These are phyloP conservation scores for Salvia hispanica DNA, from an alignment of 257 asterid species.

Conservation along the genomic window DNA sequence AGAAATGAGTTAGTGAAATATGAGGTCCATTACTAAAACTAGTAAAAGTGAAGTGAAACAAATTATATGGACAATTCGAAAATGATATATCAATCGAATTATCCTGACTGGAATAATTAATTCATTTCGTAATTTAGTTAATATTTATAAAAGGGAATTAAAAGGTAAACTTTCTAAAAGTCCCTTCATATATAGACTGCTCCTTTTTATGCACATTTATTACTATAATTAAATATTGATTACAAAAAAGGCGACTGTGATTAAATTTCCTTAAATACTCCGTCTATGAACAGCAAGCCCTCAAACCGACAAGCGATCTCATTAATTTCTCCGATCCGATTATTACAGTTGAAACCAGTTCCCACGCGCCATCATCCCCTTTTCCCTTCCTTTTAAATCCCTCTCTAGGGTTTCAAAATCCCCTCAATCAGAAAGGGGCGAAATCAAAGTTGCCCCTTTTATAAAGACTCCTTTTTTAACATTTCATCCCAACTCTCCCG, in stretches of 20 bases:
- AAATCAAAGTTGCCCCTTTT: conserved; percentile 13
- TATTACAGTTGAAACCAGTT: conserved; percentile 8
- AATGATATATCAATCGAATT: too few species aligned
- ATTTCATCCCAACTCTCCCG: conserved; percentile 14
- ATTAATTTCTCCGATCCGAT: conserved; percentile 33
- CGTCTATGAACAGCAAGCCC: conserved; percentile 14
- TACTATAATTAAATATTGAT: too few species aligned
- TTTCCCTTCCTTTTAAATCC: conserved; percentile 11
- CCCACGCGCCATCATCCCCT: conserved; percentile 28
- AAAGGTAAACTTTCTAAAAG: too few species aligned
- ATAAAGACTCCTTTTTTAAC: background rate
- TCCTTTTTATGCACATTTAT: too few species aligned
- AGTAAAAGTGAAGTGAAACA: too few species aligned
- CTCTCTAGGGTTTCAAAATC: conserved; percentile 23
- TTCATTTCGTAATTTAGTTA: too few species aligned
- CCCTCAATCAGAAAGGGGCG: background rate
- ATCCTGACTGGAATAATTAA: too few species aligned
- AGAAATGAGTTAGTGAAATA: too few species aligned
- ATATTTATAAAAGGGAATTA: too few species aligned
- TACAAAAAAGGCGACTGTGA: background rate
- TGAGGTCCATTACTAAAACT: too few species aligned
- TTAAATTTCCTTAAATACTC: conserved; percentile 24
- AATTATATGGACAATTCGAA: too few species aligned
- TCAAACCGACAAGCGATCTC: conserved; percentile 31
- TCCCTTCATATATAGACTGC: too few species aligned